These are phyloP conservation scores for Agastache rugosa DNA, from an alignment of 257 asterid species.

Conservation along the genomic window DNA sequence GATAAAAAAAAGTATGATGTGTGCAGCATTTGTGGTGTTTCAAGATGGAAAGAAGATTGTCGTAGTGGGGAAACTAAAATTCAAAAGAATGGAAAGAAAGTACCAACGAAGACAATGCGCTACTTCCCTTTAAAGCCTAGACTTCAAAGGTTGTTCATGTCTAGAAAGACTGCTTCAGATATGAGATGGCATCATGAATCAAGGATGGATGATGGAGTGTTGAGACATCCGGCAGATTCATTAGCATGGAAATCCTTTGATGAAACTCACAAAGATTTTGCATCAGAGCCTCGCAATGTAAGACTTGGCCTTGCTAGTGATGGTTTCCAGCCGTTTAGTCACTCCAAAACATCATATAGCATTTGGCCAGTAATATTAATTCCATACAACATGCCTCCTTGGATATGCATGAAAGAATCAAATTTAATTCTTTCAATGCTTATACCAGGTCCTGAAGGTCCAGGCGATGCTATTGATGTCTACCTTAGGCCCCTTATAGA, in stretches of 20 bases:
- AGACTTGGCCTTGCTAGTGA: constrained; percentile 24
- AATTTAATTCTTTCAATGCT: constrained; percentile 19
- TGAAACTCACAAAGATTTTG: neutral
- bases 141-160: constrained; percentile 25
- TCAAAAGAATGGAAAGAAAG: constrained; percentile 9
- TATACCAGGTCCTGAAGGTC: neutral
- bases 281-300: neutral
- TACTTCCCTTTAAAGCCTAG: constrained; percentile 20
- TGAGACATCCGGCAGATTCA: constrained; percentile 21
- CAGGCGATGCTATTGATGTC: constrained; percentile 7
- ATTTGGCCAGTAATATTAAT: too few relatives aligned
- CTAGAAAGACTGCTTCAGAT: constrained; percentile 7
- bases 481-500: constrained; percentile 7
- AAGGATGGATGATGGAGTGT: constrained; percentile 10
- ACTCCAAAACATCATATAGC: constrained; percentile 9
- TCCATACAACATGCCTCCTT: constrained; percentile 10
- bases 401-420: constrained; percentile 21
- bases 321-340: constrained; percentile 23
- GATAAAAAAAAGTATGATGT: neutral
- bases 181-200: constrained; percentile 39
- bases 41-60: neutral
- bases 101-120: neutral
- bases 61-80: neutral
- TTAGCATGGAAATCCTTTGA: constrained; percentile 22
- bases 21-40: neutral